A percentile compares a stretch with the other conserved stretches of the same genome.
These are phyloP conservation scores for Penicillium italicum DNA, from an alignment of 2,329 filamentous ascomycete species.

Conservation along the genomic window DNA sequence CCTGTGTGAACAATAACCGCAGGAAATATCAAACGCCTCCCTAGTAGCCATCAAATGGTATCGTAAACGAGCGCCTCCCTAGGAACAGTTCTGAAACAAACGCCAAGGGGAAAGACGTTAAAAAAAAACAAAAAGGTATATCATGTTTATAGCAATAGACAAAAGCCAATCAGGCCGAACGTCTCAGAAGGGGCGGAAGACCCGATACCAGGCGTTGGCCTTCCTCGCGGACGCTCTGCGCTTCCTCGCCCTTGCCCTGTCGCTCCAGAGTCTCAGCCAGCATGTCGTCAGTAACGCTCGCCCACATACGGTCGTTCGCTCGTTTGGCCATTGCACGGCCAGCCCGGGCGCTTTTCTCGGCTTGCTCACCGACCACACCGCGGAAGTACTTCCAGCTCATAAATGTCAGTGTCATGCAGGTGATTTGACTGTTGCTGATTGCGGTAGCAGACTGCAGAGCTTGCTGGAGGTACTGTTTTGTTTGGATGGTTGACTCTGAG, in stretches of 20 bases:
- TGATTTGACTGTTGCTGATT: conserved; percentile 71
- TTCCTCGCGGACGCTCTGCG: conserved; percentile 45
- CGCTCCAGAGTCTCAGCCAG: conserved; percentile 71
- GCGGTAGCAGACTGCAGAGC: conserved; percentile 67
- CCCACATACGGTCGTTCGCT: conserved; percentile 70
- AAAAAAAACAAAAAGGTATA: conserved; percentile 3
- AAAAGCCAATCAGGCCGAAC: conserved; percentile 10
- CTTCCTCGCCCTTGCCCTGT: conserved; percentile 60
- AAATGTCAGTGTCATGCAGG: conserved; percentile 78
- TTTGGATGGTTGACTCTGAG: conserved; percentile 66
- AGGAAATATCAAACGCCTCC: conserved; percentile 21
- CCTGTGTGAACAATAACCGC: too few species aligned
- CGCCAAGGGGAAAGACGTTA: neutral
- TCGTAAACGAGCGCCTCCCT: conserved; percentile 25
- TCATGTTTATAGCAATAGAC: neutral
- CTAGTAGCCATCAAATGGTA: conserved; percentile 29
- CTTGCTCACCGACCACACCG: conserved; percentile 75
- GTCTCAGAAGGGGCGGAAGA: conserved; percentile 38
- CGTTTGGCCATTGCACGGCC: conserved; percentile 65
- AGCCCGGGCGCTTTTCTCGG: conserved; percentile 70
- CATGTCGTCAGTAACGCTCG: conserved; percentile 76
- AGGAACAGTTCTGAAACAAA: conserved; percentile 3
- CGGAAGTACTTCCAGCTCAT: conserved; percentile 82
- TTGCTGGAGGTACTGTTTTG: conserved; percentile 72
- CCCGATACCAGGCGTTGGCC: conserved; percentile 41